Evolutionary conservation across 768 basidiomycete species (phyloP), one percentile per base, ranked within the genome.

Genomic region (Cystofilobasidium capitatum): DNA sequence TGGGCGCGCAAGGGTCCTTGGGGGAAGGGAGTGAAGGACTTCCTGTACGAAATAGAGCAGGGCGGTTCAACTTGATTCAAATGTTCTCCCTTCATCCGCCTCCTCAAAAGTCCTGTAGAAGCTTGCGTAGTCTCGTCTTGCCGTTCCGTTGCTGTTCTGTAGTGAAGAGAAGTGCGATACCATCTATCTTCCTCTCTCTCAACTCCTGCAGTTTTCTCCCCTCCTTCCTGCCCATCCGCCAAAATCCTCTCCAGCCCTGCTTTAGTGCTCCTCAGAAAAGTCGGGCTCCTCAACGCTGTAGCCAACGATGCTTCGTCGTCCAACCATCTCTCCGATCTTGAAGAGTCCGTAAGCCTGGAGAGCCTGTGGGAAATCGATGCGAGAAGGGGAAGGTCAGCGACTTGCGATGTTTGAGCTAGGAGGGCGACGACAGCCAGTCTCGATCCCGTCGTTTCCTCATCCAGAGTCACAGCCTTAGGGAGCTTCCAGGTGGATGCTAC

Each of bases 281-380:
- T 55, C 51, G 31, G 51, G 51, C 70, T 78, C 76, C 68, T 76
- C 75, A 59, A 88, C 74, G 66, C 85, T 83, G 80, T 91, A 91
- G 40, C 89, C 90, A 72, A 92, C 80, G 44, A 91, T 74, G 76
- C 83, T 84, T 78, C 89, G 83, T 71, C 89, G 81, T 12, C 89
- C 89, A 69, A 92, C 72, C 66, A 92, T 92, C 78, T 93, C 91
- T 64, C 91, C 91, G 79, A 93, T 84, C 86, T 89, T 88, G 82
- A 88, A 94, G 72, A 94, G 87, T 20, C 87, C 86, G 75, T 92
- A 94, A 37, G 89, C 91, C 79, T 94, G 89, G 29, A 90, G 74
- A 12, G 83, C 89, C 74, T 91, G 89, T 22, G 33, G n/a, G 39
- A 20, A 12, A 13, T 16, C 13, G 26, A 39, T 26, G n/a, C 35